Evolutionary conservation across 768 basidiomycete species (phyloP).

Genomic region (Erythrobasidium yunnanense): DNA sequence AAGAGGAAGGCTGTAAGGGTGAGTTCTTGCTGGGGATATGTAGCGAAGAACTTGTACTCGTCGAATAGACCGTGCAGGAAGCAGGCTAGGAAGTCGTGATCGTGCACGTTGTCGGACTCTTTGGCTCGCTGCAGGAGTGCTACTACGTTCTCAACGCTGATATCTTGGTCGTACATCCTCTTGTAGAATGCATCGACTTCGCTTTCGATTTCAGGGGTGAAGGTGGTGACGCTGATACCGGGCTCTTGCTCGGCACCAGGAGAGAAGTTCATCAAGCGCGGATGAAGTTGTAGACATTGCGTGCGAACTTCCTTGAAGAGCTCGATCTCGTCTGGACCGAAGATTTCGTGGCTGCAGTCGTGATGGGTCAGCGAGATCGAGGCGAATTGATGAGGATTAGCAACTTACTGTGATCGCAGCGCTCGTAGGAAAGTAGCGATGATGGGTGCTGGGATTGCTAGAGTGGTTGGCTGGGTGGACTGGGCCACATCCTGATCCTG

Average conservation of each 20-base stretch:
- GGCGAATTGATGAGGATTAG: neutral
- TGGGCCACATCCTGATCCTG: constrained; percentile 51
- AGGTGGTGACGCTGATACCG: constrained; percentile 76
- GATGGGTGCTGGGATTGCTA: constrained; percentile 74
- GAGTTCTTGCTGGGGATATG: constrained; percentile 83
- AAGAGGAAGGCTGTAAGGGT: constrained; percentile 93
- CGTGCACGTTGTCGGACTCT: constrained; percentile 64
- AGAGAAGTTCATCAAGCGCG: constrained; percentile 83
- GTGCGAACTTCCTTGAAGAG: constrained; percentile 86
- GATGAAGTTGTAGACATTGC: constrained; percentile 83
- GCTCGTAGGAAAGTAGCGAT: constrained; percentile 85
- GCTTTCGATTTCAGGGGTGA: constrained; percentile 74
- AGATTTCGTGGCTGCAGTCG: constrained; percentile 53
- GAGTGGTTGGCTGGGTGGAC: constrained; percentile 60
- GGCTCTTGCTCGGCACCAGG: constrained; percentile 80
- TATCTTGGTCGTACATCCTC: constrained; percentile 93
- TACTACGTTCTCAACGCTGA: constrained; percentile 88
- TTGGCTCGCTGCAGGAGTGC: constrained; percentile 74
- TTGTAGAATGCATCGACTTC: constrained; percentile 95
- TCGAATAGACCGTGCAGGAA: constrained; percentile 99
- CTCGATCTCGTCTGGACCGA: constrained; percentile 67
- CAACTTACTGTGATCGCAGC: constrained; percentile 65
- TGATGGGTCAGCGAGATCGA: neutral
- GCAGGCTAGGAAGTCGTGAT: constrained; percentile 97
- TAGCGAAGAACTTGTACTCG: constrained; percentile 99